Percentiles rank a stretch among this genome's conserved stretches.
phyloP scores from a whole-genome alignment of 1,284 basidiomycete genomes.

The Cutaneotrichosporon cyanovorans region DNA sequence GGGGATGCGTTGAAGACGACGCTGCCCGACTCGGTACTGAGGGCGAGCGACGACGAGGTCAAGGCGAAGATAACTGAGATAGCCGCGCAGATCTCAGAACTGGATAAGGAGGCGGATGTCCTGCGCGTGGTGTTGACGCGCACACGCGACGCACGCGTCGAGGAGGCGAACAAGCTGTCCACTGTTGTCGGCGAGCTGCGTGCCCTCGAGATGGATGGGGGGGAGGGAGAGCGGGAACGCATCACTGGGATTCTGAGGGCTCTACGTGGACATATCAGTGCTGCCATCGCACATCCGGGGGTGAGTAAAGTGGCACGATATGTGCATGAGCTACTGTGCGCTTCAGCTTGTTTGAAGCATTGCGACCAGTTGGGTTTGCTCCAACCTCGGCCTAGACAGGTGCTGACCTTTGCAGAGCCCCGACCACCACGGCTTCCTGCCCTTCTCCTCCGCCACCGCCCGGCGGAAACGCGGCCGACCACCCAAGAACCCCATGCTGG shows the following conservation, averaged over 20 bases:
- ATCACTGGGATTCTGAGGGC: slow-evolving; percentile 22
- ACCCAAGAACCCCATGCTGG: slow-evolving; percentile 18
- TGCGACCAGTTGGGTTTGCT: slow-evolving; percentile 19
- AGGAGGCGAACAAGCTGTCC: slow-evolving; percentile 23
- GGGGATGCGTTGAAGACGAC: not conserved
- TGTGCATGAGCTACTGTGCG: no score
- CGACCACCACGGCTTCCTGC: slow-evolving; percentile 2
- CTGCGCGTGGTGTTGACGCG: slow-evolving; percentile 21
- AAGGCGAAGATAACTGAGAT: not conserved
- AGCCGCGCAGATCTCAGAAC: slow-evolving; percentile 4
- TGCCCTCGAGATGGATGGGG: slow-evolving; percentile 15
- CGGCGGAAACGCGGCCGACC: slow-evolving; percentile 28
- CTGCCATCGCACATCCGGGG: slow-evolving; percentile 7
- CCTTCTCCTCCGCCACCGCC: slow-evolving; percentile 34
- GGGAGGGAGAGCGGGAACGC: slow-evolving; percentile 23
- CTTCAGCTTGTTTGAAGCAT: not conserved
- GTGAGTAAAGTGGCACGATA: slow-evolving; percentile 1
- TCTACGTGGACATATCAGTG: slow-evolving; percentile 11
- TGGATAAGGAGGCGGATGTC: slow-evolving; percentile 10
- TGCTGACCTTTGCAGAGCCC: no score
- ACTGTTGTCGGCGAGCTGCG: slow-evolving; percentile 23
- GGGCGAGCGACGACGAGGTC: slow-evolving; percentile 8
- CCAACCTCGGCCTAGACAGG: no score
- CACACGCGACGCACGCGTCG: slow-evolving; percentile 21
- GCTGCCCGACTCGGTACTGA: no score